Percentiles rank a stretch among this genome's conserved stretches.
Conservation (phyloP, 2,329 filamentous ascomycete genomes). For the Alternaria gansuensis region DNA sequence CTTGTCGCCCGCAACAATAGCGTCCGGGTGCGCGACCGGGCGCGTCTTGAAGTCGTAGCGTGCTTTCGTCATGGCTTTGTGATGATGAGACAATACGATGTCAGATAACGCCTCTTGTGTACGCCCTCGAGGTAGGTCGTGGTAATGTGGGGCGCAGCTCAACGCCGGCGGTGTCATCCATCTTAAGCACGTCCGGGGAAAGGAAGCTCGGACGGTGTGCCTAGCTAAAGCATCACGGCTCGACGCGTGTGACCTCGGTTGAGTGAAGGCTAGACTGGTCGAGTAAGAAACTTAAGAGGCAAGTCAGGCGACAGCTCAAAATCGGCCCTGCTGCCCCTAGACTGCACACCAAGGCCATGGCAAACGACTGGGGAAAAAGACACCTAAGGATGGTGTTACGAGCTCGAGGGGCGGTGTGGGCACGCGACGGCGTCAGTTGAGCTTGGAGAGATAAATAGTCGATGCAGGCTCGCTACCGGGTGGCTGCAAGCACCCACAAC, state of each 20-base stretch:
- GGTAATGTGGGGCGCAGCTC: conserved; percentile 29
- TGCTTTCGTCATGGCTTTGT: conserved; percentile 41
- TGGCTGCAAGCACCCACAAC: conserved; percentile 5
- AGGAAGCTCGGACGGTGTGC: conserved; percentile 30
- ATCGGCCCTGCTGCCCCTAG: conserved; percentile 28
- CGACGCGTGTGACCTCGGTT: conserved; percentile 42
- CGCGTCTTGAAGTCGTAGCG: conserved; percentile 57
- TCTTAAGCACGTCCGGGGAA: conserved; percentile 38
- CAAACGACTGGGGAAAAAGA: conserved; percentile 22
- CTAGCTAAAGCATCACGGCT: conserved; percentile 25
- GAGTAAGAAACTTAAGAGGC: conserved; percentile 16
- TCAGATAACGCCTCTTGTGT: conserved; percentile 22
- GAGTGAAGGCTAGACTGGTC: conserved; percentile 9
- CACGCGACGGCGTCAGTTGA: conserved; percentile 33
- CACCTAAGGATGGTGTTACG: conserved; percentile 24
- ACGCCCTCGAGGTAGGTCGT: conserved; percentile 20
- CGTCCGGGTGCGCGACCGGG: conserved; percentile 57
- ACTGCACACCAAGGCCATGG: conserved; percentile 15
- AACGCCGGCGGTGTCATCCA: conserved; percentile 29
- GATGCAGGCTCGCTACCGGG: conserved; percentile 10
- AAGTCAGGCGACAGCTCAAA: conserved; percentile 33
- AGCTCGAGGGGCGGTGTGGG: conserved; percentile 16
- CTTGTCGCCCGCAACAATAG: conserved; percentile 58
- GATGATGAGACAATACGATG: conserved; percentile 14
- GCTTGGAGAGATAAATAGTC: background rate